Percentiles rank a stretch among this genome's conserved stretches.
Evolutionary conservation across 2,329 filamentous ascomycete species (phyloP).

Genomic region (Trematosphaeria pertusa): DNA sequence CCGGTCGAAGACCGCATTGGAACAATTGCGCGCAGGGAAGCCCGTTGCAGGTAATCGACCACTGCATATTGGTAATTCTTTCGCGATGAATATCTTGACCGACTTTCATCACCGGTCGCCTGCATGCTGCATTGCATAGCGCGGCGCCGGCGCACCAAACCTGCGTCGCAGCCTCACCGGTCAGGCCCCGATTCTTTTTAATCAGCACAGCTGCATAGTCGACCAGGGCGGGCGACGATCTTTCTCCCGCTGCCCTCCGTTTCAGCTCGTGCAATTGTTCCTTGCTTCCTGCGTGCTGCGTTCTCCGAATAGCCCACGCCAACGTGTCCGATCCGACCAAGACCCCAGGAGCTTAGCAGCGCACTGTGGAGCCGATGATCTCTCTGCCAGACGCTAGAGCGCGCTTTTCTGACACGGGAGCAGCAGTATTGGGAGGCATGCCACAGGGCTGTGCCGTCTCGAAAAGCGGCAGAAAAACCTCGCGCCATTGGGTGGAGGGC

Average conservation of each 20-base stretch:
- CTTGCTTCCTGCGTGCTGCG: not conserved
- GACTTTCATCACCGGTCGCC: slow-evolving; percentile 28
- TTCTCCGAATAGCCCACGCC: not conserved
- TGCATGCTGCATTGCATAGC: slow-evolving; percentile 17
- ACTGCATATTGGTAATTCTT: not conserved
- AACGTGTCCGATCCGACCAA: not conserved
- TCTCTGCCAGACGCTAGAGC: not conserved
- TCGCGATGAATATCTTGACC: slow-evolving; percentile 25
- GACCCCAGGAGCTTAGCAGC: not conserved
- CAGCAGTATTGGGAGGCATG: too few species aligned
- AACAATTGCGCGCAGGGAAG: slow-evolving; percentile 3
- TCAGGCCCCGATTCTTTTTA: slow-evolving; percentile 15
- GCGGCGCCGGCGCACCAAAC: not conserved
- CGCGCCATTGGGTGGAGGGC: not conserved
- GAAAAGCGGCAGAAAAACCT: not conserved
- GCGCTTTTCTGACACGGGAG: too few species aligned
- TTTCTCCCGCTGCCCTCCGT: not conserved
- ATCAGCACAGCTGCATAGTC: too few species aligned
- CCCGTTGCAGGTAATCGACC: slow-evolving; percentile 13
- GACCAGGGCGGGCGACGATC: not conserved
- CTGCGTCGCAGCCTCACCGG: slow-evolving; percentile 39
- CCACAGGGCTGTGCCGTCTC: not conserved
- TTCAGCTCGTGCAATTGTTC: not conserved
- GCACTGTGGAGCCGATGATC: not conserved
- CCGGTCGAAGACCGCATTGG: slow-evolving; percentile 1